A percentile compares a stretch with the other conserved stretches of the same genome.
Evolutionary conservation across 768 basidiomycete genomes (phyloP).

Genomic region (Sporobolomyces pararoseus): DNA sequence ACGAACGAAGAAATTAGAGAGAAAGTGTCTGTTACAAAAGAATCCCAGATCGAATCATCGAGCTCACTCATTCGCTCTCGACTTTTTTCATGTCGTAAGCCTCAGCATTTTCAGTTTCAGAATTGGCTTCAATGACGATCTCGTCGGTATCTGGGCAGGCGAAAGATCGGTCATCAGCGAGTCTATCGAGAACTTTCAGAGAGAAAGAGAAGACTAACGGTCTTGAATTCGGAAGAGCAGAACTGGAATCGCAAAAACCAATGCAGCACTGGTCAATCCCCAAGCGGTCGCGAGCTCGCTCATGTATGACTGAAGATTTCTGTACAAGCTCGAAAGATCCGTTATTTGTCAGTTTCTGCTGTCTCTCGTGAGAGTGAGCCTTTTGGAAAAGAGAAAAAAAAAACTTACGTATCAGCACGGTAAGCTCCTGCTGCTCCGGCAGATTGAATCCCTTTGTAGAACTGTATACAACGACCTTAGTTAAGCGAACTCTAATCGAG

Average conservation of each 20-base stretch:
- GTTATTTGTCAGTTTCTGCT: too few species aligned
- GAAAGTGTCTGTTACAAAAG: constrained; percentile 1
- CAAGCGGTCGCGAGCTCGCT: constrained; percentile 27
- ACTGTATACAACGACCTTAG: not conserved
- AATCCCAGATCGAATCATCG: too few species aligned
- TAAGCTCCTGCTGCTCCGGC: constrained; percentile 43
- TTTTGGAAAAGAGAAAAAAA: not conserved
- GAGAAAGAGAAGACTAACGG: constrained; percentile 8
- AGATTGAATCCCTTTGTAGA: constrained; percentile 48
- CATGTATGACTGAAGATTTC: constrained; percentile 11
- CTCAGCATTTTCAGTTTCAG: too few species aligned
- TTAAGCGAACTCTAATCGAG: not conserved
- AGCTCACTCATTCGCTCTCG: too few species aligned
- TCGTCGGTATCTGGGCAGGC: too few species aligned
- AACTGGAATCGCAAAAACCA: constrained; percentile 29
- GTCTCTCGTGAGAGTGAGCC: too few species aligned
- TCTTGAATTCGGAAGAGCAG: constrained; percentile 23
- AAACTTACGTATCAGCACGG: constrained; percentile 30
- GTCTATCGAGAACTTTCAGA: too few species aligned
- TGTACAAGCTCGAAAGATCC: too few species aligned
- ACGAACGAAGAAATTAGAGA: not conserved
- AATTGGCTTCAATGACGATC: too few species aligned
- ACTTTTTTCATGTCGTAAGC: too few species aligned
- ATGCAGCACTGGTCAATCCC: constrained; percentile 17
- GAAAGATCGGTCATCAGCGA: too few species aligned